phyloP scores from a whole-genome alignment of 441 rosid genomes.

The Corymbia citriodora region DNA sequence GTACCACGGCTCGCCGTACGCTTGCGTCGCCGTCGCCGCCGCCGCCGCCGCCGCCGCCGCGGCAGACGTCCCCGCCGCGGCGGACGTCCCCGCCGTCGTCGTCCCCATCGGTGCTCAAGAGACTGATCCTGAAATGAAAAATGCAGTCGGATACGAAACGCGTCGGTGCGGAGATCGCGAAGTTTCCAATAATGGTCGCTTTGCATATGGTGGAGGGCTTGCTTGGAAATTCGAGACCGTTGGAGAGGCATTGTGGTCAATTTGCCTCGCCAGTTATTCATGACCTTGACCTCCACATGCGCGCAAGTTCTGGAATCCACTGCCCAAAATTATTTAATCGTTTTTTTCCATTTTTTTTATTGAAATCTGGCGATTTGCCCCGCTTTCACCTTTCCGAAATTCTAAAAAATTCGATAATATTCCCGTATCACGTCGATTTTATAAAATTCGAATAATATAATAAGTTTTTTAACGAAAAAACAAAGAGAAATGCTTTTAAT shows the following conservation, averaged over 20 bases:
- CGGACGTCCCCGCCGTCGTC: not conserved
- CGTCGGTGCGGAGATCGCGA: not conserved
- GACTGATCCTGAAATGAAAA: not conserved
- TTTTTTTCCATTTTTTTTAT: not conserved
- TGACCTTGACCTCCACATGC: not conserved
- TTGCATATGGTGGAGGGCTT: not conserved
- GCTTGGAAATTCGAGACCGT: not conserved
- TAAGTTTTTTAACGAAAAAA: not conserved
- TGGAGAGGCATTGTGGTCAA: not conserved
- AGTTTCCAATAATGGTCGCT: too few relatives aligned
- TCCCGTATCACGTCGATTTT: not conserved
- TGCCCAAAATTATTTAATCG: not conserved
- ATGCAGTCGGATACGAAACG: not conserved
- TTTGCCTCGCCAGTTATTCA: not conserved
- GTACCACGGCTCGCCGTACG: constrained; percentile 78
- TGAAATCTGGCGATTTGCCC: not conserved
- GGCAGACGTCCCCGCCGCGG: not conserved
- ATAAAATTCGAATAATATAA: not conserved
- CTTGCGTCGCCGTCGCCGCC: constrained; percentile 46
- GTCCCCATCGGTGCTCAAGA: not conserved
- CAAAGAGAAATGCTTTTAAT: not conserved
- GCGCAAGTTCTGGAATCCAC: not conserved
- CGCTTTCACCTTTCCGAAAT: not conserved
- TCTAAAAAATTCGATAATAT: not conserved
- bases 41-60: not conserved